phyloP scores from a whole-genome alignment of 139 green algal genomes.

The Desmodesmus armatus region DNA sequence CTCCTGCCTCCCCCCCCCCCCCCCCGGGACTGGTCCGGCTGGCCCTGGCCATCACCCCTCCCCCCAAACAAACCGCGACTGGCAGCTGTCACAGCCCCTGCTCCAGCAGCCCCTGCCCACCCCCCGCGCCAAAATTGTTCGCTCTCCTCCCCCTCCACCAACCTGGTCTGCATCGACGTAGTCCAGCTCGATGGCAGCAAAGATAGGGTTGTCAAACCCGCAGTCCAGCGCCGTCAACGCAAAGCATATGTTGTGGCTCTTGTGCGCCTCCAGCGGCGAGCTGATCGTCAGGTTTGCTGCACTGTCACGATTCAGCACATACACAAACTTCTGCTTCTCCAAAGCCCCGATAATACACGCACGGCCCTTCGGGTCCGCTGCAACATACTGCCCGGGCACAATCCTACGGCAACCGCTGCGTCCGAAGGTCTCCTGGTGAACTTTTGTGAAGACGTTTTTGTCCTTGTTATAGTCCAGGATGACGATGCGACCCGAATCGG shows the following conservation, averaged over 20 bases:
- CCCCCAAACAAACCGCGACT: too few relatives aligned
- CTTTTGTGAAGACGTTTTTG: slow-evolving; percentile 89
- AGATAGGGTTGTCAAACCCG: slow-evolving; percentile 99
- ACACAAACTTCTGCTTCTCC: slow-evolving; percentile 99
- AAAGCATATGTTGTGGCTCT: slow-evolving; percentile 90
- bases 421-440: slow-evolving; percentile 98
- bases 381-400: slow-evolving; percentile 95
- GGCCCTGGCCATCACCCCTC: too few relatives aligned
- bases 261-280: slow-evolving; percentile 97
- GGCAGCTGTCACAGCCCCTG: not conserved
- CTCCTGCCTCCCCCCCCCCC: too few relatives aligned
- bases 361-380: slow-evolving; percentile 93
- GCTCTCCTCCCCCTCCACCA: too few relatives aligned
- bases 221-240: slow-evolving; percentile 90
- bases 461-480: slow-evolving; percentile 94
- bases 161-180: slow-evolving; percentile 94
- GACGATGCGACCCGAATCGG: slow-evolving; percentile 95
- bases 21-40: too few relatives aligned
- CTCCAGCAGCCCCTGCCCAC: slow-evolving; percentile 5
- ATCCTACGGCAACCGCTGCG: slow-evolving; percentile 94
- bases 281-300: slow-evolving; percentile 97
- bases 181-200: slow-evolving; percentile 98
- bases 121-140: too few relatives aligned
- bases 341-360: slow-evolving; percentile 94
- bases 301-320: slow-evolving; percentile 97